phyloP scores from a whole-genome alignment of 352 stramenopile species.

The Pythium dissotocum region DNA sequence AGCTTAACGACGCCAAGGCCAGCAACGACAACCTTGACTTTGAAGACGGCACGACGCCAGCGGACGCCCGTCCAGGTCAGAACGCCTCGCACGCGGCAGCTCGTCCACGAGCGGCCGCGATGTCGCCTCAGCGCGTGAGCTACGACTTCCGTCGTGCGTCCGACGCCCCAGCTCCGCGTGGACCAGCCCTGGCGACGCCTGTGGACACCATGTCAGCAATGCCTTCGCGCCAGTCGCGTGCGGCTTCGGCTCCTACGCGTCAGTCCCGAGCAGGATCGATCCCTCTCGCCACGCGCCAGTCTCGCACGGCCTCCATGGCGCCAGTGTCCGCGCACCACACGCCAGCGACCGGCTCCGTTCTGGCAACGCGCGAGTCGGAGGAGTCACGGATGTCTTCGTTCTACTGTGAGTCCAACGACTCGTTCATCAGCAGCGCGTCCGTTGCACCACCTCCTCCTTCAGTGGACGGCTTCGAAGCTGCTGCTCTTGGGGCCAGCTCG shows the following conservation, averaged over 20 bases:
- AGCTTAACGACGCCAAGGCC: slow-evolving; percentile 14
- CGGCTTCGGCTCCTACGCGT: not conserved
- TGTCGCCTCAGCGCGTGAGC: slow-evolving; percentile 20
- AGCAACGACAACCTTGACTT: slow-evolving; percentile 25
- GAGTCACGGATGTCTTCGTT: not conserved
- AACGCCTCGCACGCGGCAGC: not conserved
- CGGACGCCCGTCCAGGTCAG: slow-evolving; percentile 2
- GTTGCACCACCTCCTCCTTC: slow-evolving; percentile 14
- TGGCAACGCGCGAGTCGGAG: slow-evolving; percentile 6
- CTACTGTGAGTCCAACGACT: slow-evolving; percentile 13
- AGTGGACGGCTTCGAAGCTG: not conserved
- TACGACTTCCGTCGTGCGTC: slow-evolving; percentile 18
- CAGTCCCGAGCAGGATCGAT: not conserved
- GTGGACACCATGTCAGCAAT: not conserved
- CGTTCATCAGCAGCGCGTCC: slow-evolving; percentile 26
- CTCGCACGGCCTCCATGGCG: not conserved
- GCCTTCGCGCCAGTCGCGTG: not conserved
- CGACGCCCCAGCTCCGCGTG: not conserved
- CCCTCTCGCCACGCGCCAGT: not conserved
- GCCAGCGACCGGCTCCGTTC: slow-evolving; percentile 14
- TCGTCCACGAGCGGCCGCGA: not conserved
- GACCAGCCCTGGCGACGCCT: slow-evolving; percentile 3
- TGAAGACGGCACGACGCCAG: slow-evolving; percentile 19
- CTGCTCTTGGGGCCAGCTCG: slow-evolving; percentile 7
- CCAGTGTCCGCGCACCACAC: not conserved